Evolutionary conservation across 257 asterid species (phyloP), one percentile per base, ranked within the genome.

Genomic region (Capsicum baccatum): DNA sequence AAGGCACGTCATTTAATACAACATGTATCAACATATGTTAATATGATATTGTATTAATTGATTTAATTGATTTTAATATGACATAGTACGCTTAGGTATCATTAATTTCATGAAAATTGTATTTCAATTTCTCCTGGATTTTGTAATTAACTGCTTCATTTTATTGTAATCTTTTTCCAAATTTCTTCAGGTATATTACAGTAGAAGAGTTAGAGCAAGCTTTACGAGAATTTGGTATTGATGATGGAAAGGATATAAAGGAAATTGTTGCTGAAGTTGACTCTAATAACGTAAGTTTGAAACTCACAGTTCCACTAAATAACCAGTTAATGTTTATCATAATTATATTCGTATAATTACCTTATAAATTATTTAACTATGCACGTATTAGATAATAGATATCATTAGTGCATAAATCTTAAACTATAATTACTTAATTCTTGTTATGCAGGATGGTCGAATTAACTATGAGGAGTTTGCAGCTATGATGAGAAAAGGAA

Each of bases 401-500:
- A 69, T 4, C 3, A 4, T 69, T 1, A 8, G 0, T 42, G 8
- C 13, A 4, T 70, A 15, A 8, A 70, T 42, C 2, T 17, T 70
- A 44, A n/a, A 84, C 9, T 47, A 9, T 56, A 66, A 19, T 10
- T 11, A 4, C 21, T 62, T 62, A 39, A 56, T n/a, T 26, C 11
- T 44, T 68, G 62, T 58, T 64, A 6, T 86, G 86, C 89, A 94
- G 99, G 99, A 94, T 87, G 98, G 97, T 9, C 88, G 92, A 79
- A 95, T 94, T 81, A 92, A 95, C 86, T 94, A 90, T 54, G 98
- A 94, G 12, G 99, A 95, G 81, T 95, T 95, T 67, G 89, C 89
- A 69, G 98, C 97, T 60, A 94, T 95, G 98, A 95, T 93, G 99
- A 94, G 85, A 93, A 94, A 93, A 89, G 97, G 98, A 16, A 85